Evolutionary conservation across 768 basidiomycete genomes (phyloP).

Genomic region (Pleurotus djamor): DNA sequence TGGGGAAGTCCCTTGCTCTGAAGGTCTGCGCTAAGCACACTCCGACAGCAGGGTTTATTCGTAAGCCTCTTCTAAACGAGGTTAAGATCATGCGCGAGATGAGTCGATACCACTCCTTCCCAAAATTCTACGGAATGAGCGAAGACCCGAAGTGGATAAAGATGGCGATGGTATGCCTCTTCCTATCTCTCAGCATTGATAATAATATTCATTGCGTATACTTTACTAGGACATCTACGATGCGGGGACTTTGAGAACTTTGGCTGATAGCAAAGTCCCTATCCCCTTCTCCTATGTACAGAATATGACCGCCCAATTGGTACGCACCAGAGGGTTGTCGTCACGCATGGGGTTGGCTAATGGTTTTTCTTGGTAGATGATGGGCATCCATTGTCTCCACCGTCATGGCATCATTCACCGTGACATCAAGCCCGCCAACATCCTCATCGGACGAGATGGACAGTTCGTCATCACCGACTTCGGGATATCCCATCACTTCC

Average conservation of each 20-base stretch:
- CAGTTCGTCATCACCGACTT: conserved; percentile 7
- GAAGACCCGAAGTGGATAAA: background rate
- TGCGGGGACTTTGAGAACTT: background rate
- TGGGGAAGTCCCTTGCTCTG: background rate
- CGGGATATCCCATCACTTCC: conserved; percentile 2
- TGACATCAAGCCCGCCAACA: conserved; percentile 99
- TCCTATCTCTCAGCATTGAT: background rate
- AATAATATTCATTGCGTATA: too few species aligned
- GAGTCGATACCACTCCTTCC: background rate
- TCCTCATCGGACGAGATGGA: conserved; percentile 51
- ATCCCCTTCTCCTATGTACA: background rate
- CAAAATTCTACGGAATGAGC: background rate
- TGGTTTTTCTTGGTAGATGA: background rate
- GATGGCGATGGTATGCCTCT: background rate
- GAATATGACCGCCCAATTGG: background rate
- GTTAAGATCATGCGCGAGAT: background rate
- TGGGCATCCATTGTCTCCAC: conserved; percentile 5
- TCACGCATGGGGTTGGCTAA: background rate
- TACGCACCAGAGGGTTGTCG: background rate
- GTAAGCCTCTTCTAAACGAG: background rate
- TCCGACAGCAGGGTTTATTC: background rate
- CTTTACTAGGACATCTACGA: background rate
- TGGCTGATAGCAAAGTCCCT: background rate
- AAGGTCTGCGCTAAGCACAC: conserved; percentile 1
- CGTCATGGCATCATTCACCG: conserved; percentile 80